Percentiles rank a stretch among this genome's conserved stretches.
These are phyloP conservation scores for Actinomortierella ambigua DNA, from an alignment of 371 early-diverging fungal genomes.

Conservation along the genomic window DNA sequence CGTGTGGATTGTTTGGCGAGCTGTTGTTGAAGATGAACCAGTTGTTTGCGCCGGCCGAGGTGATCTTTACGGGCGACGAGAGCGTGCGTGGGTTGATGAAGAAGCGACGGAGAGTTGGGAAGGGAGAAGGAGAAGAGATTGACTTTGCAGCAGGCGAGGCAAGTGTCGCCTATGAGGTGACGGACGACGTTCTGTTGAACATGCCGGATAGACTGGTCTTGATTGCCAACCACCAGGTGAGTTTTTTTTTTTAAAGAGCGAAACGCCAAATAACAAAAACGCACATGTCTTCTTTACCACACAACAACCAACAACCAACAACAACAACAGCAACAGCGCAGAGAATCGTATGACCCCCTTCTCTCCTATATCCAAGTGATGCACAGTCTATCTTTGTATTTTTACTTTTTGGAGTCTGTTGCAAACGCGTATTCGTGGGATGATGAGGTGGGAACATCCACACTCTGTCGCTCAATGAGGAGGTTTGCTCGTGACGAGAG, in stretches of 20 bases:
- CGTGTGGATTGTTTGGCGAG: conserved; percentile 67
- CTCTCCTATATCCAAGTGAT: not conserved
- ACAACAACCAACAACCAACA: too few species aligned
- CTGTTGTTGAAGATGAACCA: conserved; percentile 63
- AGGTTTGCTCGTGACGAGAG: too few species aligned
- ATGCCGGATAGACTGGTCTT: conserved; percentile 57
- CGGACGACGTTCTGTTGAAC: conserved; percentile 44
- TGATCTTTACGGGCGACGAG: conserved; percentile 63
- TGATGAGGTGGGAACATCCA: too few species aligned
- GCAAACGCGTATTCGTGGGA: not conserved
- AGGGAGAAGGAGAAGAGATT: conserved; percentile 10
- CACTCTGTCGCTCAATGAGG: too few species aligned
- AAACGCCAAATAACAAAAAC: conserved; percentile 2
- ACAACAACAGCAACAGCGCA: too few species aligned
- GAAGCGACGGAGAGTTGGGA: not conserved
- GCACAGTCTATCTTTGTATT: not conserved
- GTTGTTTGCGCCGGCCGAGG: conserved; percentile 65
- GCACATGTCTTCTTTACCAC: not conserved
- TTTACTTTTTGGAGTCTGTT: not conserved
- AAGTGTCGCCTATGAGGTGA: conserved; percentile 7
- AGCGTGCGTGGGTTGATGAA: conserved; percentile 45
- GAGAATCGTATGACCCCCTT: too few species aligned
- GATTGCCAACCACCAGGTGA: conserved; percentile 84
- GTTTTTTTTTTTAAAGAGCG: not conserved
- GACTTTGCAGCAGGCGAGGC: conserved; percentile 6